Evolutionary conservation across 345 rosid species (phyloP).

Genomic region (Geranium brycei): DNA sequence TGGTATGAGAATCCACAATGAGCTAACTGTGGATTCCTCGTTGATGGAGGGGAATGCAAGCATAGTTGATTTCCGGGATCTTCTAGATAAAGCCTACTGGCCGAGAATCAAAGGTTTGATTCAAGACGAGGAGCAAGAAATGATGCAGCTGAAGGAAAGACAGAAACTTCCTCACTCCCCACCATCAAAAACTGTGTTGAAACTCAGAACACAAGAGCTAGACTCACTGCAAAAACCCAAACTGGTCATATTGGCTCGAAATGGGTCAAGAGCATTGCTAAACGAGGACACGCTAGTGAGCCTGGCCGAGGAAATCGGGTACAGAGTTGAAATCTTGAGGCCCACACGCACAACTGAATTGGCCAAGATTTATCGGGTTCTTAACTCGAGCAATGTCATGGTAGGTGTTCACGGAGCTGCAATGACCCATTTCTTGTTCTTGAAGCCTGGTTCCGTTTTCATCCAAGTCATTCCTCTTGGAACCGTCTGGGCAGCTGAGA

Average conservation of each 20-base stretch:
- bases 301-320: conserved; percentile 50
- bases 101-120: conserved; percentile 42
- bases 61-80: conserved; percentile 43
- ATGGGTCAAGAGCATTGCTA: conserved; percentile 47
- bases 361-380: conserved; percentile 42
- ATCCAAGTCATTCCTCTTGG: conserved; percentile 72
- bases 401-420: conserved; percentile 92
- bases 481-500: conserved; percentile 75
- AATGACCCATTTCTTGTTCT: conserved; percentile 72
- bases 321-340: conserved; percentile 37
- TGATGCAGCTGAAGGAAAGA: conserved; percentile 9
- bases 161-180: conserved; percentile 8
- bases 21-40: conserved; percentile 45
- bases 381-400: conserved; percentile 67
- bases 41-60: conserved; percentile 29
- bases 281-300: conserved; percentile 47
- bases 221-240: conserved; percentile 33
- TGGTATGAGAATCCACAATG: conserved; percentile 65
- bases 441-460: conserved; percentile 58
- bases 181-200: not conserved
- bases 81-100: conserved; percentile 43
- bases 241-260: conserved; percentile 47
- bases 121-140: conserved; percentile 29
- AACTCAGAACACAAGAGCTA: conserved; percentile 1
- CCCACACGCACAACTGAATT: conserved; percentile 48